phyloP scores from a whole-genome alignment of 2,329 filamentous ascomycete species.

The Aspergillus melleus region DNA sequence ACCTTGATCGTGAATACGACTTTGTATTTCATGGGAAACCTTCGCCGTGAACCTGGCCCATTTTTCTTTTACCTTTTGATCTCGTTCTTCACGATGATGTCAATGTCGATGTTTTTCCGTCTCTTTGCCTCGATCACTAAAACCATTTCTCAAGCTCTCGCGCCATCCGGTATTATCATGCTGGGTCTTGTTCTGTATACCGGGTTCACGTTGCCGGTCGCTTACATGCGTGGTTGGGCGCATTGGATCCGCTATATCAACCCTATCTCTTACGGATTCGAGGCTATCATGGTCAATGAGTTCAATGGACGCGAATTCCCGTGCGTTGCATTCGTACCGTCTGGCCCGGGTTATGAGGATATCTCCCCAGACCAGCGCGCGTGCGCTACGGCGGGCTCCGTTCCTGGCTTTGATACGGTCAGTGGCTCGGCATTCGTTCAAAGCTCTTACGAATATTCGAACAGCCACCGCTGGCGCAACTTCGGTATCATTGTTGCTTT shows the following conservation, averaged over 20 bases:
- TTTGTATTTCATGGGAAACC: conserved; percentile 81
- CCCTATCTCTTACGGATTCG: conserved; percentile 75
- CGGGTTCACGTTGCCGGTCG: conserved; percentile 39
- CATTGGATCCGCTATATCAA: conserved; percentile 79
- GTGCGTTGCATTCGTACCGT: conserved; percentile 47
- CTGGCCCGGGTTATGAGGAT: conserved; percentile 40
- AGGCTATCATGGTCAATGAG: conserved; percentile 78
- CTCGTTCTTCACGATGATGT: conserved; percentile 68
- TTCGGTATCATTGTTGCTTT: conserved; percentile 68
- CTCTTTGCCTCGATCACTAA: conserved; percentile 71
- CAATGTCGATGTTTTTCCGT: conserved; percentile 82
- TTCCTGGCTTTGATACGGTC: conserved; percentile 54
- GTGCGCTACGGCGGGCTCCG: conserved; percentile 60
- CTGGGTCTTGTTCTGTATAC: conserved; percentile 45
- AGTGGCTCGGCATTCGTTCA: conserved; percentile 59
- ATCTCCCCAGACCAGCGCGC: conserved; percentile 40
- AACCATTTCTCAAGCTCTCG: conserved; percentile 58
- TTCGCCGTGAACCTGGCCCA: conserved; percentile 68
- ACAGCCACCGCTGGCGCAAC: conserved; percentile 64
- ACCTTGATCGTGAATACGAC: conserved; percentile 71
- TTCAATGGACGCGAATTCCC: conserved; percentile 64
- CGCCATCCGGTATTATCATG: conserved; percentile 50
- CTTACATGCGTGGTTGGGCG: conserved; percentile 73
- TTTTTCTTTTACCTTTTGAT: conserved; percentile 85
- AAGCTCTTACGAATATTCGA: conserved; percentile 56